A percentile compares a stretch with the other conserved stretches of the same genome.
phyloP scores from a whole-genome alignment of 108 stramenopile species.

The Fistulifera solaris region DNA sequence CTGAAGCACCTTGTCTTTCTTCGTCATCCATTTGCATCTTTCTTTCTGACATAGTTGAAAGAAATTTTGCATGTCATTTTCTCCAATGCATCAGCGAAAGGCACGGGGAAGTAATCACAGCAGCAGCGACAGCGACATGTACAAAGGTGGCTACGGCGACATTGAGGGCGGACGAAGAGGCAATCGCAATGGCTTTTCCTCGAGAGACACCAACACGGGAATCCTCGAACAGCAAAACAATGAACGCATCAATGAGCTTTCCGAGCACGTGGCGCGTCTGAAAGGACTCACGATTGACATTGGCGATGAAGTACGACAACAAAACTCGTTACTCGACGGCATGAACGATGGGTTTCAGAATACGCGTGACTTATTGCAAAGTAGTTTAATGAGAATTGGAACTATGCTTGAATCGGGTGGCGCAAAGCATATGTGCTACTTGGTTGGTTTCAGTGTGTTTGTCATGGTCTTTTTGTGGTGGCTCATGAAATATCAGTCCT shows the following conservation, averaged over 20 bases:
- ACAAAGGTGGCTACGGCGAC: conserved; percentile 38
- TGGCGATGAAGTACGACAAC: conserved; percentile 81
- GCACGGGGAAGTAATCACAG: background rate
- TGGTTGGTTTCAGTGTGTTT: conserved; percentile 76
- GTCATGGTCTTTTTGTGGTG: conserved; percentile 81
- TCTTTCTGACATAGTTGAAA: background rate
- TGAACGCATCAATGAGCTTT: conserved; percentile 70
- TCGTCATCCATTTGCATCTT: background rate
- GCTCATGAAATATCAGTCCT: conserved; percentile 45
- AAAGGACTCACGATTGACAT: conserved; percentile 86
- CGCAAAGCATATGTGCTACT: conserved; percentile 82
- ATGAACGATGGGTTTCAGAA: conserved; percentile 78
- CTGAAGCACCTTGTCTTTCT: too few species aligned
- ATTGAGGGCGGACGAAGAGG: conserved; percentile 57
- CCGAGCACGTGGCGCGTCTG: conserved; percentile 73
- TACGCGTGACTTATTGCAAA: conserved; percentile 61
- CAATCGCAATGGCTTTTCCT: conserved; percentile 16
- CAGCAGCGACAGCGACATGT: conserved; percentile 12
- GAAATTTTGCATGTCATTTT: background rate
- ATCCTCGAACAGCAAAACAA: conserved; percentile 85
- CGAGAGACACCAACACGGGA: conserved; percentile 54
- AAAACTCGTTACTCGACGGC: conserved; percentile 75
- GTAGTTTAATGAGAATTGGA: conserved; percentile 63
- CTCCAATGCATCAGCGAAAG: background rate
- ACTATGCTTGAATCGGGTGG: conserved; percentile 79